These are phyloP conservation scores for Septoria petroselini DNA, from an alignment of 2,329 filamentous ascomycete species.

Conservation along the genomic window DNA sequence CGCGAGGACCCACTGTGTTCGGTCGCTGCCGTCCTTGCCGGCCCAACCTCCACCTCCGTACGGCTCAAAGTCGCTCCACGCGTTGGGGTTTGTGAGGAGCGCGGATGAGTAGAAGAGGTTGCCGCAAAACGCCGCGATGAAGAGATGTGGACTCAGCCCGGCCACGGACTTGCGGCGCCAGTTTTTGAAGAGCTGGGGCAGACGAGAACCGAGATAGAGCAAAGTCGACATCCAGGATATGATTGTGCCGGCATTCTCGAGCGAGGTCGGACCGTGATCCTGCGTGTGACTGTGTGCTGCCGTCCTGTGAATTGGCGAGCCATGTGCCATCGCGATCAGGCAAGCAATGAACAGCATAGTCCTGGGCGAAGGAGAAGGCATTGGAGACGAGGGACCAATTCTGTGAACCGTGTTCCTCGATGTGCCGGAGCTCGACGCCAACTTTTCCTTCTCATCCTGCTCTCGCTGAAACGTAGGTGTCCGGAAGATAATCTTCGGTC, in stretches of 20 bases:
- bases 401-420: slow-evolving; percentile 33
- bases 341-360: slow-evolving; percentile 49
- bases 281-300: slow-evolving; percentile 1
- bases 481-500: slow-evolving; percentile 35
- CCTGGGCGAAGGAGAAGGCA: slow-evolving; percentile 47
- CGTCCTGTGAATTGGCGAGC: slow-evolving; percentile 33
- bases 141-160: slow-evolving; percentile 61
- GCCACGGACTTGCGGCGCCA: slow-evolving; percentile 60
- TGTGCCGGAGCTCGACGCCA: slow-evolving; percentile 25
- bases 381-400: slow-evolving; percentile 38
- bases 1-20: slow-evolving; percentile 55
- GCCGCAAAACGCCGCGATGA: slow-evolving; percentile 64
- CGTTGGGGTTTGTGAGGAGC: slow-evolving; percentile 61
- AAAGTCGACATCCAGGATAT: slow-evolving; percentile 57
- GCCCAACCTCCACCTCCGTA: slow-evolving; percentile 59
- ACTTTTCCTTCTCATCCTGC: slow-evolving; percentile 31
- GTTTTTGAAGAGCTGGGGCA: slow-evolving; percentile 67
- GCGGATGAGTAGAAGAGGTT: slow-evolving; percentile 66
- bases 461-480: slow-evolving; percentile 32
- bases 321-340: slow-evolving; percentile 45
- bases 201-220: slow-evolving; percentile 57
- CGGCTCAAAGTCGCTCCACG: slow-evolving; percentile 56
- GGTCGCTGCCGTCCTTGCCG: slow-evolving; percentile 53
- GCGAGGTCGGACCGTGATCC: slow-evolving; percentile 31
- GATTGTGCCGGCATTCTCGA: slow-evolving; percentile 50